Evolutionary conservation across 371 early-diverging fungal species (phyloP).

Genomic region (Enteropsectra breve): DNA sequence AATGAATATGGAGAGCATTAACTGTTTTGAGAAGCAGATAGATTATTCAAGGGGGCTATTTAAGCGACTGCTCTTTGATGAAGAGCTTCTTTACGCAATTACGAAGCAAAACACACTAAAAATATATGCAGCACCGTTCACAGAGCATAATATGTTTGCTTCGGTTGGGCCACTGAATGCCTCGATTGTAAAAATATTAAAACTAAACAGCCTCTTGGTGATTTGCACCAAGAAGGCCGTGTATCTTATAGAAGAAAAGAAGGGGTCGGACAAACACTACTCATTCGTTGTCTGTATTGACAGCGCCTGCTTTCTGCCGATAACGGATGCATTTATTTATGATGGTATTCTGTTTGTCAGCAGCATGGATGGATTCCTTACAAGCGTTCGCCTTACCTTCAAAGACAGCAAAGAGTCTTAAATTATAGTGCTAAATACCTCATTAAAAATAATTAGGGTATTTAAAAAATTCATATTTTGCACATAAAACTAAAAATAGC

Average conservation of each 20-base stretch:
- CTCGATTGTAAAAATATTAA: slow-evolving; percentile 32
- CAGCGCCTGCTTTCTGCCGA: slow-evolving; percentile 50
- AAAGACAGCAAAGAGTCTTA: too few species aligned
- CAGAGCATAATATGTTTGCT: slow-evolving; percentile 18
- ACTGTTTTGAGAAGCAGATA: neutral
- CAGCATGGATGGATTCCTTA: slow-evolving; percentile 50
- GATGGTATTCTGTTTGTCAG: slow-evolving; percentile 31
- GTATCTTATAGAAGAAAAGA: slow-evolving; percentile 46
- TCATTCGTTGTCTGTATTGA: slow-evolving; percentile 35
- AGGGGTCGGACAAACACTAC: too few species aligned
- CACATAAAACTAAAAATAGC: too few species aligned
- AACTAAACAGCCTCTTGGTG: slow-evolving; percentile 17
- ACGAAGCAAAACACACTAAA: slow-evolving; percentile 1
- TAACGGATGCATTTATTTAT: slow-evolving; percentile 50
- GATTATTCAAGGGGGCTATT: slow-evolving; percentile 8
- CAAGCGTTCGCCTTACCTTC: slow-evolving; percentile 23
- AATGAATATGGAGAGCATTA: neutral
- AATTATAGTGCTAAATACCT: too few species aligned
- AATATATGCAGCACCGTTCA: slow-evolving; percentile 32
- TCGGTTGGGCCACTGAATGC: slow-evolving; percentile 52
- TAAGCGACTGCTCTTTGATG: slow-evolving; percentile 20
- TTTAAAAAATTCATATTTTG: too few species aligned
- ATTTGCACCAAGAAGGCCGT: slow-evolving; percentile 41
- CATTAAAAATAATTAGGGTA: too few species aligned
- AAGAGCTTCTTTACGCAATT: slow-evolving; percentile 4